A percentile compares a stretch with the other conserved stretches of the same genome.
Evolutionary conservation across 768 basidiomycete genomes (phyloP).

Genomic region (Leccinellum rugosiceps): DNA sequence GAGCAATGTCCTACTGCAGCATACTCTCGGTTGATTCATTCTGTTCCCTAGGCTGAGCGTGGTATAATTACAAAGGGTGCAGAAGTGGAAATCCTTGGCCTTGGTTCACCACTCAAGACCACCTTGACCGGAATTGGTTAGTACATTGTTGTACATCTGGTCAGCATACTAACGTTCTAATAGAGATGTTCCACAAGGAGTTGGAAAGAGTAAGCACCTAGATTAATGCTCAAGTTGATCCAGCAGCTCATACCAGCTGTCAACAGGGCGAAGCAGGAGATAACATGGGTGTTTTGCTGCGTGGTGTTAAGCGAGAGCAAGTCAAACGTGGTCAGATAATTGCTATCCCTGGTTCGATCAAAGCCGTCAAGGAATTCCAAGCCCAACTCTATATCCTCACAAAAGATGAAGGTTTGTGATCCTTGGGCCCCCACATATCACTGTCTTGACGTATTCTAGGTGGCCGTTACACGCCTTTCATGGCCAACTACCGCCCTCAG

Average conservation of each 20-base stretch:
- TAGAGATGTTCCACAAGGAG: slow-evolving; percentile 99
- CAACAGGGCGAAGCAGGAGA: slow-evolving; percentile 91
- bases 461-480: slow-evolving; percentile 89
- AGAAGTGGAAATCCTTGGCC: slow-evolving; percentile 91
- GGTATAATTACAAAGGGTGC: slow-evolving; percentile 87
- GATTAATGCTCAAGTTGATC: neutral
- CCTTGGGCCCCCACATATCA: slow-evolving; percentile 44
- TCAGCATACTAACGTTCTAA: slow-evolving; percentile 5
- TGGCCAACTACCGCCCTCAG: slow-evolving; percentile 92
- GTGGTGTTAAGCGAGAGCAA: slow-evolving; percentile 97
- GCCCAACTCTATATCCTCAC: slow-evolving; percentile 78
- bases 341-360: slow-evolving; percentile 84
- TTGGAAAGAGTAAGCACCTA: slow-evolving; percentile 72
- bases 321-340: slow-evolving; percentile 91
- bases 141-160: neutral
- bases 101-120: slow-evolving; percentile 80
- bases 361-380: slow-evolving; percentile 91
- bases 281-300: slow-evolving; percentile 97
- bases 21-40: neutral
- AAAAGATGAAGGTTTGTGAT: slow-evolving; percentile 39
- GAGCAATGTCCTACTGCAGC: slow-evolving; percentile 24
- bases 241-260: slow-evolving; percentile 3
- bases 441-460: slow-evolving; percentile 30
- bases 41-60: slow-evolving; percentile 69
- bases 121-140: slow-evolving; percentile 90